Percentiles rank a stretch among this genome's conserved stretches.
These are phyloP conservation scores for Gossypium arboreum DNA, from an alignment of 345 rosid genomes.

Conservation along the genomic window DNA sequence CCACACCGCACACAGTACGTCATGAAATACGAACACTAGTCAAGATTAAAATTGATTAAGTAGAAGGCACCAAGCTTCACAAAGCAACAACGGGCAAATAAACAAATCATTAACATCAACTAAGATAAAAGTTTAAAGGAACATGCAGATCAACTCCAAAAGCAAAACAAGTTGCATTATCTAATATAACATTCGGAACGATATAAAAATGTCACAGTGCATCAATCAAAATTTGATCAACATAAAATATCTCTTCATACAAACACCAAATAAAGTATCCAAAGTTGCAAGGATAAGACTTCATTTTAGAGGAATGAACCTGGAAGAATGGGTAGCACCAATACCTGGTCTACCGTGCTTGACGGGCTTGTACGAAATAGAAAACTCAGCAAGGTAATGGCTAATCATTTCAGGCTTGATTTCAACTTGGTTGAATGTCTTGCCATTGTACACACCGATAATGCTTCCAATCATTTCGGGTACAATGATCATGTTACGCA, in stretches of 20 bases:
- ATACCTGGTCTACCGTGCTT: slow-evolving; percentile 98
- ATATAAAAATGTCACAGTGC: neutral
- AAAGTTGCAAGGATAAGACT: neutral
- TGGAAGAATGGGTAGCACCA: slow-evolving; percentile 96
- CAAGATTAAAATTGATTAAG: too few relatives aligned
- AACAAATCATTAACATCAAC: neutral
- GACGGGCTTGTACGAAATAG: slow-evolving; percentile 85
- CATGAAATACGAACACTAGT: too few relatives aligned
- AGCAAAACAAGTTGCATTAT: neutral
- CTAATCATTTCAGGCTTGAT: slow-evolving; percentile 98
- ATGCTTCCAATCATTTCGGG: slow-evolving; percentile 98
- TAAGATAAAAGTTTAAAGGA: neutral
- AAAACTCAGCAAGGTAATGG: slow-evolving; percentile 79
- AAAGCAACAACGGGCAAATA: too few relatives aligned
- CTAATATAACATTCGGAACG: slow-evolving; percentile 2
- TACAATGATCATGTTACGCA: slow-evolving; percentile 88
- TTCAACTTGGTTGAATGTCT: slow-evolving; percentile 91
- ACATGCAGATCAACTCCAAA: neutral
- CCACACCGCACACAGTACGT: too few relatives aligned
- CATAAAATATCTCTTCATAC: neutral
- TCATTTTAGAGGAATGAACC: slow-evolving; percentile 96
- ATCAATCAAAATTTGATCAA: slow-evolving; percentile 14
- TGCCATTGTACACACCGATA: slow-evolving; percentile 91
- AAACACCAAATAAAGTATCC: neutral
- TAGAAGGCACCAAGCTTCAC: neutral